Percentiles rank a stretch among this genome's conserved stretches.
Evolutionary conservation across 106 monocot species (phyloP).

Genomic region (Allium cepa): DNA sequence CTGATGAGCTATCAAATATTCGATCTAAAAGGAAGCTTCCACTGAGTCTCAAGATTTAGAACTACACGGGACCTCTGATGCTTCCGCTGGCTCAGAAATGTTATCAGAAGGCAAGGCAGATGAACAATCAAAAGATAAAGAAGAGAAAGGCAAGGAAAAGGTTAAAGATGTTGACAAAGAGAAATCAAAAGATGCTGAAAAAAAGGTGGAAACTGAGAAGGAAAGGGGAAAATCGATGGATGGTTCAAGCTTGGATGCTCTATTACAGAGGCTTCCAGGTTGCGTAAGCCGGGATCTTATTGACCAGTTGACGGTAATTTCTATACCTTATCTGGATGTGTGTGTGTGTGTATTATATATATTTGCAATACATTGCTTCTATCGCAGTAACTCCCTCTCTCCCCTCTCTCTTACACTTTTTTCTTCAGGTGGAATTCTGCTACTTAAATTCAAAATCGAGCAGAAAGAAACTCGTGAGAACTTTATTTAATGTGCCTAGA

Average conservation of each 20-base stretch:
- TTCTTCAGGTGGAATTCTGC: slow-evolving; percentile 86
- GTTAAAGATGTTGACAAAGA: slow-evolving; percentile 51
- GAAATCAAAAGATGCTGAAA: slow-evolving; percentile 70
- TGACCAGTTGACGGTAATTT: slow-evolving; percentile 84
- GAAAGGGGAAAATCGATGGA: slow-evolving; percentile 73
- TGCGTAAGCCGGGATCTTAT: slow-evolving; percentile 98
- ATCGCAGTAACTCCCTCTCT: background rate
- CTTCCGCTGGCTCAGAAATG: slow-evolving; percentile 30
- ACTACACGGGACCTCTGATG: slow-evolving; percentile 35
- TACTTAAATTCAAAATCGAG: slow-evolving; percentile 92
- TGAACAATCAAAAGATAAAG: slow-evolving; percentile 61
- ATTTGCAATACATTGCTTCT: too few species aligned
- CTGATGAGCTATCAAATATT: background rate
- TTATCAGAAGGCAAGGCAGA: slow-evolving; percentile 44
- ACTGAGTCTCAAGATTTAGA: slow-evolving; percentile 46
- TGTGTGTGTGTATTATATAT: too few species aligned
- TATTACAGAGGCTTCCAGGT: slow-evolving; percentile 86
- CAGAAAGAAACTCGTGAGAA: slow-evolving; percentile 80
- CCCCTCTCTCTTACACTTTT: slow-evolving; percentile 4
- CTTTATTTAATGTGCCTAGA: slow-evolving; percentile 84
- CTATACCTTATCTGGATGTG: background rate
- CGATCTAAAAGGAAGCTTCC: slow-evolving; percentile 35
- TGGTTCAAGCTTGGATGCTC: slow-evolving; percentile 68
- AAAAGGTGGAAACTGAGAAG: slow-evolving; percentile 74
- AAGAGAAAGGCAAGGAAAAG: slow-evolving; percentile 54